phyloP scores from a whole-genome alignment of 208 protist genomes.

The Angomonas deanei region DNA sequence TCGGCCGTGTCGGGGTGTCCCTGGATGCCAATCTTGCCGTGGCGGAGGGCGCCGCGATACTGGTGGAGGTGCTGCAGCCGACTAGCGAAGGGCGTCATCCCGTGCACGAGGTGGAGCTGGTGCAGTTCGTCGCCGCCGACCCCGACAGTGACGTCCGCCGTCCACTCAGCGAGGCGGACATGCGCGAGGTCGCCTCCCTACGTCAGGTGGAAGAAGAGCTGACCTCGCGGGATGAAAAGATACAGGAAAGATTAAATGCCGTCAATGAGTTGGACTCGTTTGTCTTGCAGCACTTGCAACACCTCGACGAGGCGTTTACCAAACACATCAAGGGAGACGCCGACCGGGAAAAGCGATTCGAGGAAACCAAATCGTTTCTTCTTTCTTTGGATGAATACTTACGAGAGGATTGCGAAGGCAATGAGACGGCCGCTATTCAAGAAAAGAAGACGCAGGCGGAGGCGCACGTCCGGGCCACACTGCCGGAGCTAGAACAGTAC shows the following conservation, averaged over 20 bases:
- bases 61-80: not conserved
- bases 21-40: constrained; percentile 62
- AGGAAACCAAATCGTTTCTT: constrained; percentile 37
- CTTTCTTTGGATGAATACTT: not conserved
- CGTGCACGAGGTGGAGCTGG: constrained; percentile 33
- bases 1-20: constrained; percentile 35
- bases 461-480: constrained; percentile 24
- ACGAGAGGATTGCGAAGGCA: constrained; percentile 27
- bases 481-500: constrained; percentile 33
- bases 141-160: constrained; percentile 1
- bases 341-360: constrained; percentile 18
- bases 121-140: constrained; percentile 25
- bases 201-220: constrained; percentile 30
- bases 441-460: constrained; percentile 21
- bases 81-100: constrained; percentile 6
- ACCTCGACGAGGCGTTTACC: constrained; percentile 3
- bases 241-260: constrained; percentile 40
- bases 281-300: constrained; percentile 43
- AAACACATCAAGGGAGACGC: constrained; percentile 17
- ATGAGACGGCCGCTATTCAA: constrained; percentile 13
- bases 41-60: constrained; percentile 60
- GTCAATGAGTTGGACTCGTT: constrained; percentile 60
- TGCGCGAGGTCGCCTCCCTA: constrained; percentile 22
- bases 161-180: constrained; percentile 20
- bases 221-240: constrained; percentile 25